Conservation (phyloP, 371 early-diverging fungal species). For the Mucor indicus region DNA sequence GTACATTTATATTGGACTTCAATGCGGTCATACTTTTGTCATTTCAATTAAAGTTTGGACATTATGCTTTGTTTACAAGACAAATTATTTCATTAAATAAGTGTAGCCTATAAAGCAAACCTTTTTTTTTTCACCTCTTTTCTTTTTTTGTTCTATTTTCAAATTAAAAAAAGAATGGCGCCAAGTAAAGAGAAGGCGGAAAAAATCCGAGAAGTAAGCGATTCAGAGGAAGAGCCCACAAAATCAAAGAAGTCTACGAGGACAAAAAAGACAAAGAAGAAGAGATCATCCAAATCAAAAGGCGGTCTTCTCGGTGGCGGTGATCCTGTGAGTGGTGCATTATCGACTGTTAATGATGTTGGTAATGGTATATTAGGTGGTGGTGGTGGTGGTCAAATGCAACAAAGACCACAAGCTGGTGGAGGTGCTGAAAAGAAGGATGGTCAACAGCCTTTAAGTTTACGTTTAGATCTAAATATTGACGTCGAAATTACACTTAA, state of each 20-base stretch:
- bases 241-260: conserved; percentile 14
- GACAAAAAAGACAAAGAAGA: conserved; percentile 17
- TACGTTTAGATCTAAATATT: conserved; percentile 30
- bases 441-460: conserved; percentile 17
- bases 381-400: neutral
- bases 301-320: conserved; percentile 8
- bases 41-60: neutral
- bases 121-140: neutral
- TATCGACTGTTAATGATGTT: neutral
- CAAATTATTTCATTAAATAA: no score
- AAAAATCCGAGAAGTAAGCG: conserved; percentile 5
- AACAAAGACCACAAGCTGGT: neutral
- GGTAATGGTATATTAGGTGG: conserved; percentile 5
- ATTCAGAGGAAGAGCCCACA: conserved; percentile 12
- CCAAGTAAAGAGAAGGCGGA: no score
- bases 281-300: conserved; percentile 12
- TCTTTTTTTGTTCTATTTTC: neutral
- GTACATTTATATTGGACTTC: no score
- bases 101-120: neutral
- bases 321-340: conserved; percentile 10
- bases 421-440: conserved; percentile 9
- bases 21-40: conserved; percentile 8
- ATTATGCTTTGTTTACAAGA: no score
- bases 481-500: conserved; percentile 35
- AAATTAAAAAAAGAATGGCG: neutral